Conservation (phyloP, 169 alveolate species). For the Besnoitia besnoiti region DNA sequence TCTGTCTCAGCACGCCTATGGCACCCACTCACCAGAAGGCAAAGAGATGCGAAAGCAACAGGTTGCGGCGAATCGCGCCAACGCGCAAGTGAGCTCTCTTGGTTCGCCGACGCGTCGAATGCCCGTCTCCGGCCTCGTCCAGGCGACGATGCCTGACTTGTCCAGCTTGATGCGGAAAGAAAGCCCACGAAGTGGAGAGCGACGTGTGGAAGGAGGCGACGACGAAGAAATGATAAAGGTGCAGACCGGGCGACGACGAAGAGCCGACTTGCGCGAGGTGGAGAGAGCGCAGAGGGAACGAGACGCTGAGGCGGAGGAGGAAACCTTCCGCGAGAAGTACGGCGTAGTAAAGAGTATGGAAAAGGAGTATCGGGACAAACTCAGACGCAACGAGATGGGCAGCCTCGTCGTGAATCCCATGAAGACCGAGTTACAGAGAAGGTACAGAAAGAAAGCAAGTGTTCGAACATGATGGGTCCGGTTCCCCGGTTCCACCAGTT, state of each 20-base stretch:
- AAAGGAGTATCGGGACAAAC: not conserved
- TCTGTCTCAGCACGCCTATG: slow-evolving; percentile 6
- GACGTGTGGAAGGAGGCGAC: not conserved
- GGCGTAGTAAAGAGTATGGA: not conserved
- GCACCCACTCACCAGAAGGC: not conserved
- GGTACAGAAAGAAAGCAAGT: not conserved
- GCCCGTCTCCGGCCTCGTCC: not conserved
- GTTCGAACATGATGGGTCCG: no score
- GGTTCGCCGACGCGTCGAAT: not conserved
- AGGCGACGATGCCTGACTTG: not conserved
- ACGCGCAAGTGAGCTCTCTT: not conserved
- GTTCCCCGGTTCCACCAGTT: no score
- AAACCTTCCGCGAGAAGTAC: not conserved
- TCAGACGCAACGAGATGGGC: not conserved
- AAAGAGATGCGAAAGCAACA: not conserved
- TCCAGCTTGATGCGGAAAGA: not conserved
- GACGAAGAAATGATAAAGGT: not conserved
- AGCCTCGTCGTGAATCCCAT: not conserved
- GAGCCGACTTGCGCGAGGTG: not conserved
- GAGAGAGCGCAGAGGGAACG: not conserved
- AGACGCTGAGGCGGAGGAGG: not conserved
- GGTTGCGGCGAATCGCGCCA: not conserved
- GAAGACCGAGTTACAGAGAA: not conserved
- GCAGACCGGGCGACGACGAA: not conserved
- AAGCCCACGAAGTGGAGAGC: not conserved